Evolutionary conservation across 2,329 filamentous ascomycete species (phyloP).

Genomic region (Claviceps humidiphila): DNA sequence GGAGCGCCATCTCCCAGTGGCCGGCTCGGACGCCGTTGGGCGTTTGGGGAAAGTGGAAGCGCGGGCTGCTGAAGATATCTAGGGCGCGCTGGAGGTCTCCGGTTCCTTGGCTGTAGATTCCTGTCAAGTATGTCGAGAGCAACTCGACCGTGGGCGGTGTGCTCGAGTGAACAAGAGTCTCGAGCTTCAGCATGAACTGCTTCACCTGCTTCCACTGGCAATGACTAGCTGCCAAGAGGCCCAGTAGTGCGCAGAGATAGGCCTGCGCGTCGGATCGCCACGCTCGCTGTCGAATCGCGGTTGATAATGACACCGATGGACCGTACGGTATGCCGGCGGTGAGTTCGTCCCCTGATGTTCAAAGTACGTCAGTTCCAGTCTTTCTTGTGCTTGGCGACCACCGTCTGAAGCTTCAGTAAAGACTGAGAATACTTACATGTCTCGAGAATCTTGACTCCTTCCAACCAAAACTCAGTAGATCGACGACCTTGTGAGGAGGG

Average conservation of each 20-base stretch:
- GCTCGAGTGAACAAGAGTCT: constrained; percentile 26
- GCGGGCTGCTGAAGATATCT: constrained; percentile 47
- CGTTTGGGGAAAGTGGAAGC: constrained; percentile 34
- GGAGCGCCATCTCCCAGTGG: constrained; percentile 50
- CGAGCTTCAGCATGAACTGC: constrained; percentile 41
- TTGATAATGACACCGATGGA: constrained; percentile 38
- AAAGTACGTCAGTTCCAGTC: neutral
- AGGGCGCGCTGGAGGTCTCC: constrained; percentile 61
- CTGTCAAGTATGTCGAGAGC: constrained; percentile 58
- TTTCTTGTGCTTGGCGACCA: neutral
- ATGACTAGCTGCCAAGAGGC: constrained; percentile 55
- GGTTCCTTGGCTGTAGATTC: constrained; percentile 62
- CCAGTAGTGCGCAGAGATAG: constrained; percentile 58
- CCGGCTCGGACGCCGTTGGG: constrained; percentile 32
- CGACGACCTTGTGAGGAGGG: constrained; percentile 19
- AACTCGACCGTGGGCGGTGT: constrained; percentile 29
- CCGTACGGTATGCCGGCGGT: constrained; percentile 24
- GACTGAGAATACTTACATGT: constrained; percentile 26
- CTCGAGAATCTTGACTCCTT: constrained; percentile 31
- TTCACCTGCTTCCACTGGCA: constrained; percentile 57
- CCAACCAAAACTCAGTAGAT: constrained; percentile 27
- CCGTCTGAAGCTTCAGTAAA: too few species aligned
- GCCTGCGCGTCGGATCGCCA: constrained; percentile 55
- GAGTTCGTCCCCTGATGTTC: constrained; percentile 19
- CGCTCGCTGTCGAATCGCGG: constrained; percentile 42